Conservation (phyloP, 306 rosid genomes). For the Begonia masoniana region DNA sequence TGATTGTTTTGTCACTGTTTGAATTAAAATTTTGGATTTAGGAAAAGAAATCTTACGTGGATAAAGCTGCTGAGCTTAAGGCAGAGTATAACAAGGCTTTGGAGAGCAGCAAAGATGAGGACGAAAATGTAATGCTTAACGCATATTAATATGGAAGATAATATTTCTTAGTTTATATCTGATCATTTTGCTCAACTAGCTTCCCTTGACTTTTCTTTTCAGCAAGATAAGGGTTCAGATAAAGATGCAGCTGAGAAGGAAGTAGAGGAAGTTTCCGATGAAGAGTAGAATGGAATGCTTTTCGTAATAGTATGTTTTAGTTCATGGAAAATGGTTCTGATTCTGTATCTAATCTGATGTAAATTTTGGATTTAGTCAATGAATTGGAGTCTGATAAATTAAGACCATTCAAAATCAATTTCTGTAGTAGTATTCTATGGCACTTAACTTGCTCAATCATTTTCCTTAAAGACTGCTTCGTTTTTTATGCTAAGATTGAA, state of each 20-base stretch:
- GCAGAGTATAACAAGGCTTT: conserved; percentile 44
- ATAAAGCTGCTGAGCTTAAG: conserved; percentile 66
- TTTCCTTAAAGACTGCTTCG: no score
- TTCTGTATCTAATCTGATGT: no score
- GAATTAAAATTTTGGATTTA: conserved; percentile 6
- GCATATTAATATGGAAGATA: not conserved
- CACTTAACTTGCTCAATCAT: no score
- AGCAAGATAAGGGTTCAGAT: conserved; percentile 36
- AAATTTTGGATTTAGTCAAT: no score
- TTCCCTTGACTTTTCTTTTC: not conserved
- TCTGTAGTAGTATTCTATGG: no score
- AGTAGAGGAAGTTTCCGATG: conserved; percentile 32
- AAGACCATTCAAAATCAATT: no score
- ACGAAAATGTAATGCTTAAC: conserved; percentile 25
- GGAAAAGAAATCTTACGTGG: conserved; percentile 74
- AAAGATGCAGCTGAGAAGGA: conserved; percentile 1
- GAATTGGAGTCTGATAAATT: no score
- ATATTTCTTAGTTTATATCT: not conserved
- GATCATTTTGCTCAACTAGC: no score
- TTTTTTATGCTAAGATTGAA: no score
- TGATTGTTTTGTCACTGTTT: not conserved
- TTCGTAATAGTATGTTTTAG: not conserved
- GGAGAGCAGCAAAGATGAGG: conserved; percentile 26
- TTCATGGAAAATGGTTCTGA: no score
- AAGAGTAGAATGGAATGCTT: conserved; percentile 23